Percentiles rank a stretch among this genome's conserved stretches.
Conservation (phyloP, 805 yeast genomes). For the Starmera caribaea region DNA sequence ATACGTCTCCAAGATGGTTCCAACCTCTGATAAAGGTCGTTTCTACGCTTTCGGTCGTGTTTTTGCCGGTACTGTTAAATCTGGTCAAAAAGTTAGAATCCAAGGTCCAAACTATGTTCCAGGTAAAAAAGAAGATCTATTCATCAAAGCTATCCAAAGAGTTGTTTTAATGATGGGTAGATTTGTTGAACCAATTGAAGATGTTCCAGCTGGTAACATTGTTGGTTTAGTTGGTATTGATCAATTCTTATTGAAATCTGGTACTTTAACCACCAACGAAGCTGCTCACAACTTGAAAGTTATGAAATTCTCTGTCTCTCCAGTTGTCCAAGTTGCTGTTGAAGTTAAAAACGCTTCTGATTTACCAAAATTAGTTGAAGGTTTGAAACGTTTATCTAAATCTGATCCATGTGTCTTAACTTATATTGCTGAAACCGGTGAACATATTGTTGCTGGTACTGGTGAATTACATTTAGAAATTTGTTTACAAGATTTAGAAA, state of each 20-base stretch:
- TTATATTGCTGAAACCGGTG: conserved; percentile 89
- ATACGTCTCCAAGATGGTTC: conserved; percentile 99
- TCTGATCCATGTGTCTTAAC: conserved; percentile 98
- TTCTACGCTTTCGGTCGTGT: conserved; percentile 99
- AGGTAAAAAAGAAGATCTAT: conserved; percentile 96
- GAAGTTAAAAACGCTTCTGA: conserved; percentile 99
- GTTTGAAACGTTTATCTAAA: conserved; percentile 99
- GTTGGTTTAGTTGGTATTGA: conserved; percentile 99
- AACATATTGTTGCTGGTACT: conserved; percentile 99
- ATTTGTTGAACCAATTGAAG: conserved; percentile 94
- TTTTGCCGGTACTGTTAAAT: conserved; percentile 97
- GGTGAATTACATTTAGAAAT: conserved; percentile 99
- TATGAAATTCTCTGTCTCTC: conserved; percentile 99
- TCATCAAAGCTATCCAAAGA: conserved; percentile 97
- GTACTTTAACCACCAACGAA: conserved; percentile 96
- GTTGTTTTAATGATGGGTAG: conserved; percentile 99
- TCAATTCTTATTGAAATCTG: conserved; percentile 98
- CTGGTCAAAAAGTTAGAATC: conserved; percentile 98
- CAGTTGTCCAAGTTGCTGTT: conserved; percentile 99
- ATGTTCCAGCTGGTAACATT: conserved; percentile 99
- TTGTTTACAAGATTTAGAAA: conserved; percentile 90
- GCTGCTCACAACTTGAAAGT: conserved; percentile 99
- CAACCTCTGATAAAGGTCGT: conserved; percentile 99
- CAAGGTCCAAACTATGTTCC: conserved; percentile 99
- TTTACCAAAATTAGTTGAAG: conserved; percentile 98